Evolutionary conservation across 805 yeast genomes (phyloP).

Genomic region (Candida krabiensis): DNA sequence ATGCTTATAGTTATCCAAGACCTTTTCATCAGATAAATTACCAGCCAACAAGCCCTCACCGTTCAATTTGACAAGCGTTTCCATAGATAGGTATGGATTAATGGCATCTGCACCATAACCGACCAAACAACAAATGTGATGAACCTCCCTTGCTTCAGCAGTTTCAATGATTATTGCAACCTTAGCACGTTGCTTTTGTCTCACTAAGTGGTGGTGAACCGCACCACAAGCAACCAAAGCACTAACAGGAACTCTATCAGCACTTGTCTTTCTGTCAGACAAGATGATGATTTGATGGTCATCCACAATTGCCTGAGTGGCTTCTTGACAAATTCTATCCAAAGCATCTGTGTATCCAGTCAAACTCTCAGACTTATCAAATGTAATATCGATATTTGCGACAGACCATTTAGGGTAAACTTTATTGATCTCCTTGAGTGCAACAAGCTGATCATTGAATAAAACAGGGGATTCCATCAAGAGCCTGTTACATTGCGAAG

Average conservation of each 20-base stretch:
- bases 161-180: constrained; percentile 91
- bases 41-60: constrained; percentile 69
- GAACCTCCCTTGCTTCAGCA: constrained; percentile 97
- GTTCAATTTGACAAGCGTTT: constrained; percentile 82
- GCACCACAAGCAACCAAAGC: constrained; percentile 95
- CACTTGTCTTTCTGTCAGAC: constrained; percentile 64
- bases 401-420: constrained; percentile 88
- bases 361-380: constrained; percentile 77
- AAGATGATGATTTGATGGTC: constrained; percentile 73
- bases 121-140: constrained; percentile 88
- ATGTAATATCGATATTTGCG: constrained; percentile 83
- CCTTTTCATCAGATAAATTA: constrained; percentile 53
- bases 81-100: constrained; percentile 91
- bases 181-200: constrained; percentile 93
- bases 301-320: constrained; percentile 78
- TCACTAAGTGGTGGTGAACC: constrained; percentile 92
- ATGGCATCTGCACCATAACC: constrained; percentile 98
- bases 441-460: constrained; percentile 68
- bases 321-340: constrained; percentile 84
- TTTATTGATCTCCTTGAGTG: constrained; percentile 67
- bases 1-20: constrained; percentile 76
- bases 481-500: constrained; percentile 88
- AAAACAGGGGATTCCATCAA: constrained; percentile 81
- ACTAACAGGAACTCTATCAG: constrained; percentile 73
- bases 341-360: constrained; percentile 82